Base-by-base conservation (phyloP, 2,329 filamentous ascomycete genomes). In the Westerdykella ornata region DNA sequence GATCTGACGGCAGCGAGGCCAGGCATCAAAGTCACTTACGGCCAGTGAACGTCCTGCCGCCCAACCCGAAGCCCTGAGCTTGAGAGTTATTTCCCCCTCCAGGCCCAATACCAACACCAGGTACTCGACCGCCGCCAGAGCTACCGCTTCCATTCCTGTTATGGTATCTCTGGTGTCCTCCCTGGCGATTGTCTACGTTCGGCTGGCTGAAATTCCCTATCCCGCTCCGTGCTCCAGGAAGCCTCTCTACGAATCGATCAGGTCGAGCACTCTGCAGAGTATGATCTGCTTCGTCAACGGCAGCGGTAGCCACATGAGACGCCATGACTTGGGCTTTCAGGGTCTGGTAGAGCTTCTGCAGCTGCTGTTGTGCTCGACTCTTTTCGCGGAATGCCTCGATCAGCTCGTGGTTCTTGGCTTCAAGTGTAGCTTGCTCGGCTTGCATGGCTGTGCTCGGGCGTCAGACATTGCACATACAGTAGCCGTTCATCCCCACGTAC, bases 321-420 rank as follows among this genome's bases (percentile, higher is more conserved):
- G 68, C 66, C 65, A 77, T 72, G 9, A 76, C 70, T 44, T 74
- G 72, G 19, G 71, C 68, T 54, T 81, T 81, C 31, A 81, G 62
- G 11, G 71, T 56, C 35, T 76, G 72, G 52, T 81, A 81, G 16
- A 76, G 65, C 46, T 75, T 75, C 37, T 88, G 85, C 2, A 80
- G 76, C 45, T 87, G 82, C 4, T 80, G 66, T 3, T 85, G 74
- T 43, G 81, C 84, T 35, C 77, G 80, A 50, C 70, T 80, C 60
- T 90, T 92, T 16, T 88, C 82, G 41, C 76, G 77, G 53, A 80
- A 82, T 3, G 79, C 73, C 16, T 80, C 73, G 4, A 73, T 69
- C 1, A 94, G 68, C 28, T 90, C 84, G 14, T 85, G 76, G 47
- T 88, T 85, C 63, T 85, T 88, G 37, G 76, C 75, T 38, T 80